A percentile compares a stretch with the other conserved stretches of the same genome.
phyloP scores from a whole-genome alignment of 352 stramenopile genomes.

The Pythium plurisporium region DNA sequence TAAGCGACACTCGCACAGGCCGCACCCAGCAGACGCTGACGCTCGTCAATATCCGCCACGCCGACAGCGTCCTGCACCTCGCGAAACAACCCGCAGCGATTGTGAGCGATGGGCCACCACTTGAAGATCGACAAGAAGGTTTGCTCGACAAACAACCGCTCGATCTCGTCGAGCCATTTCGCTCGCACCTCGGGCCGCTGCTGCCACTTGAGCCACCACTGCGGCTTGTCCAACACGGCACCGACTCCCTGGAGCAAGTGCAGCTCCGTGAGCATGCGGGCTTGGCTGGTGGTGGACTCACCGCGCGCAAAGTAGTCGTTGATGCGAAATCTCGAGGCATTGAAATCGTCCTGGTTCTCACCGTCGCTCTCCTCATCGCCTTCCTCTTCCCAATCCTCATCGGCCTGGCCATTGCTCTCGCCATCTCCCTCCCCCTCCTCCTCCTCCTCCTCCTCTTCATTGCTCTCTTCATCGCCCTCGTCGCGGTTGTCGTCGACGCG shows the following conservation, averaged over 20 bases:
- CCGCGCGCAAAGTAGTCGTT: neutral
- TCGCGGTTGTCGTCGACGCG: too few species aligned
- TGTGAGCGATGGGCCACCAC: neutral
- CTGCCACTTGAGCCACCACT: constrained; percentile 19
- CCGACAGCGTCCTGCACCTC: neutral
- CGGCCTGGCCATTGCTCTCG: too few species aligned
- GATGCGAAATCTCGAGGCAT: too few species aligned
- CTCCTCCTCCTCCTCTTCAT: too few species aligned
- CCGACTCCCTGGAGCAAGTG: constrained; percentile 11
- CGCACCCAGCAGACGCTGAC: neutral
- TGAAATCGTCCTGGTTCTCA: too few species aligned
- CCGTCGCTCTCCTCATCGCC: too few species aligned
- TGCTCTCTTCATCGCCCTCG: too few species aligned
- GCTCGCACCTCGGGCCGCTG: constrained; percentile 6
- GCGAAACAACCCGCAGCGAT: neutral
- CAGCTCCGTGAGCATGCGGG: neutral
- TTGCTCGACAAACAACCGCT: constrained; percentile 7
- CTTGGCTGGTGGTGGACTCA: neutral
- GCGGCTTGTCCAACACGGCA: constrained; percentile 15
- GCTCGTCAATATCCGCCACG: neutral
- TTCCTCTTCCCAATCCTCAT: too few species aligned
- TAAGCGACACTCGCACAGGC: neutral
- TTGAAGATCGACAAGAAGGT: neutral
- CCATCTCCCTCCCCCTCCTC: too few species aligned
- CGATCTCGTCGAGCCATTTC: constrained; percentile 25